Percentiles rank a stretch among this genome's conserved stretches.
phyloP scores from a whole-genome alignment of 2,329 filamentous ascomycete species.

The Huntiella moniliformis region DNA sequence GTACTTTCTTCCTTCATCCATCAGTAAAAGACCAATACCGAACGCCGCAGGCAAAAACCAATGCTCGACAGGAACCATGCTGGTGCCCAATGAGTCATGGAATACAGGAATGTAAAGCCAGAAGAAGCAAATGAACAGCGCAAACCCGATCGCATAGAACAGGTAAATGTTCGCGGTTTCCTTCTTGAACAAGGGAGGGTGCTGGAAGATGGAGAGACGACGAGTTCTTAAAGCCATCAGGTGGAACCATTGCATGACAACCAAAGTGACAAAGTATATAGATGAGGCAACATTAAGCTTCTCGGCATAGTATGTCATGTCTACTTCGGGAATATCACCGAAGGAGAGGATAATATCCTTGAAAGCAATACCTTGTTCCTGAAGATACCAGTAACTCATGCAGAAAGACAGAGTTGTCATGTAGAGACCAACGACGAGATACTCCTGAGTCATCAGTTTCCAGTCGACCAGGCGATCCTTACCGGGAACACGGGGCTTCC shows the following conservation, averaged over 20 bases:
- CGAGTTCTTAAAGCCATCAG: slow-evolving; percentile 96
- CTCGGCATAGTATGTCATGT: slow-evolving; percentile 74
- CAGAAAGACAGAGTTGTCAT: slow-evolving; percentile 96
- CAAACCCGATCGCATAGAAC: slow-evolving; percentile 80
- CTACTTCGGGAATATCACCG: slow-evolving; percentile 83
- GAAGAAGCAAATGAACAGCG: slow-evolving; percentile 86
- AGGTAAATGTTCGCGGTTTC: slow-evolving; percentile 83
- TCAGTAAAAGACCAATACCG: slow-evolving; percentile 22
- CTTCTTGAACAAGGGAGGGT: slow-evolving; percentile 73
- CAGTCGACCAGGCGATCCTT: slow-evolving; percentile 56
- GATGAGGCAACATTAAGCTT: slow-evolving; percentile 82
- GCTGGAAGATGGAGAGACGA: slow-evolving; percentile 78
- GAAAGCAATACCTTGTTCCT: slow-evolving; percentile 82
- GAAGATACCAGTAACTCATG: slow-evolving; percentile 81
- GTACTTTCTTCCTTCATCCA: slow-evolving; percentile 51
- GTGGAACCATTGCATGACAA: slow-evolving; percentile 99
- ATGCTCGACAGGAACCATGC: slow-evolving; percentile 47
- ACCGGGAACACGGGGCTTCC: slow-evolving; percentile 47
- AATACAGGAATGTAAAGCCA: slow-evolving; percentile 83
- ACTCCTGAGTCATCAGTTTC: slow-evolving; percentile 53
- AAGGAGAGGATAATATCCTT: slow-evolving; percentile 83
- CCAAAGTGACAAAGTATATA: slow-evolving; percentile 74
- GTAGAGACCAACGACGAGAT: slow-evolving; percentile 50
- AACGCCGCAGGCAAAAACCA: slow-evolving; percentile 64
- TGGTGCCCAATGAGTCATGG: slow-evolving; percentile 47